Conservation (phyloP, 2,329 filamentous ascomycete genomes). For the Monosporascus sp. region DNA sequence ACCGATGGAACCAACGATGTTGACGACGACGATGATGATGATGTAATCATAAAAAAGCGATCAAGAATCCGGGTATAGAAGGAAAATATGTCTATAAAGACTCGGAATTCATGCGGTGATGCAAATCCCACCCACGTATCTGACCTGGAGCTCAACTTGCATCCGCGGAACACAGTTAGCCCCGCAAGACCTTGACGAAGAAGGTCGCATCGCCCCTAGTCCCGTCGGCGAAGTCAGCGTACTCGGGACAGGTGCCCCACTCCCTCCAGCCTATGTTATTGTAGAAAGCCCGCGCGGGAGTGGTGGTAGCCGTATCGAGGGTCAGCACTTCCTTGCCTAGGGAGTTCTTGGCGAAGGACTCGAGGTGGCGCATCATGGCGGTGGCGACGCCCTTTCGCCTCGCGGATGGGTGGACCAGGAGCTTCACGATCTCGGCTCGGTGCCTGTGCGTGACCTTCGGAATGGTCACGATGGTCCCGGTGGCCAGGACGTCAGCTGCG, state of each 20-base stretch:
- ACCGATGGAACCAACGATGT: neutral
- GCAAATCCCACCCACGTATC: no score
- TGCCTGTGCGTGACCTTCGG: conserved; percentile 21
- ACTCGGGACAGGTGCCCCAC: conserved; percentile 21
- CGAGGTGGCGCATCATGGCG: conserved; percentile 18
- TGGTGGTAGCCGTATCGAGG: conserved; percentile 21
- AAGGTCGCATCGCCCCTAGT: no score
- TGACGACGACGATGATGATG: neutral
- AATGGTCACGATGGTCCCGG: conserved; percentile 14
- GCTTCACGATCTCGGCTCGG: conserved; percentile 22
- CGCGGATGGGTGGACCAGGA: conserved; percentile 19
- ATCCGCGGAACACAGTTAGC: no score
- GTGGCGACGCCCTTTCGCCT: conserved; percentile 16
- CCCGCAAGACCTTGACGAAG: no score
- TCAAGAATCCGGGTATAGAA: no score
- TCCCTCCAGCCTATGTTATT: conserved; percentile 19
- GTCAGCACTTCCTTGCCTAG: conserved; percentile 17
- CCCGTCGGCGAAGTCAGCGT: no score
- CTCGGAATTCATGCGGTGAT: no score
- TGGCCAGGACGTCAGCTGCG: conserved; percentile 12
- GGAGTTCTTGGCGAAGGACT: conserved; percentile 11
- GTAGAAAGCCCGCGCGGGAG: conserved; percentile 22
- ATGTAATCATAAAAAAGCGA: neutral
- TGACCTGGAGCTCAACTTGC: no score
- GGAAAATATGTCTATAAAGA: no score